Evolutionary conservation across 2,329 filamentous ascomycete genomes (phyloP).

Genomic region (Boeremia exigua): DNA sequence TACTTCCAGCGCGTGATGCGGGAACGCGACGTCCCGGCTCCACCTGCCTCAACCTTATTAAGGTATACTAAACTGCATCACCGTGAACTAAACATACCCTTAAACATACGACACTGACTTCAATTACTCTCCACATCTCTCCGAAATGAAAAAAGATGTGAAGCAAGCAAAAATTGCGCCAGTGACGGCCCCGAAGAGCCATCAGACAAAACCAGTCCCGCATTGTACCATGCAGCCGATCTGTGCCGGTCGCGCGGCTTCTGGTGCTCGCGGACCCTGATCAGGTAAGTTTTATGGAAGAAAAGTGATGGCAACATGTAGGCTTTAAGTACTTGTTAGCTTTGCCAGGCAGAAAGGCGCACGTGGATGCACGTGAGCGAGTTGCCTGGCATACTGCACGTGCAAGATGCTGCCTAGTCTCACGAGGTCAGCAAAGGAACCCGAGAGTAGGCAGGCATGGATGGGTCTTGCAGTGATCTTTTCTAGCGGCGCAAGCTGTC

Average conservation of each 20-base stretch:
- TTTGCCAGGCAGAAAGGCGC: slow-evolving; percentile 1
- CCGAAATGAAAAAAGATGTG: neutral
- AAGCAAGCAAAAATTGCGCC: slow-evolving; percentile 14
- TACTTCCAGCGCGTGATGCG: neutral
- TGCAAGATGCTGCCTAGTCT: neutral
- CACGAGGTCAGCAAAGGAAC: neutral
- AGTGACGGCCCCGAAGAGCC: neutral
- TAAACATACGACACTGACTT: too few relatives aligned
- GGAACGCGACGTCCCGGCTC: neutral
- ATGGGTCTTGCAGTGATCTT: neutral
- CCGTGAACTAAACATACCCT: too few relatives aligned
- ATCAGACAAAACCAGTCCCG: slow-evolving; percentile 13
- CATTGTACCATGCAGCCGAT: slow-evolving; percentile 15
- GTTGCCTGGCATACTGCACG: neutral
- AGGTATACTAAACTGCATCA: too few relatives aligned
- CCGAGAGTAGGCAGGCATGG: neutral
- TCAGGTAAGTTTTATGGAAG: neutral
- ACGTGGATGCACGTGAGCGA: slow-evolving; percentile 1
- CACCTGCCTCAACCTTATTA: neutral
- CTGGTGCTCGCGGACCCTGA: slow-evolving; percentile 9
- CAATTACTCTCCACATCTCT: neutral
- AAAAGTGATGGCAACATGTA: too few relatives aligned
- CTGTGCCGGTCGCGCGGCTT: slow-evolving; percentile 10
- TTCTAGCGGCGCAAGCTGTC: neutral
- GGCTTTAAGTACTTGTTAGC: neutral